Evolutionary conservation across 768 basidiomycete genomes (phyloP).

Genomic region (Artomyces pyxidatus): DNA sequence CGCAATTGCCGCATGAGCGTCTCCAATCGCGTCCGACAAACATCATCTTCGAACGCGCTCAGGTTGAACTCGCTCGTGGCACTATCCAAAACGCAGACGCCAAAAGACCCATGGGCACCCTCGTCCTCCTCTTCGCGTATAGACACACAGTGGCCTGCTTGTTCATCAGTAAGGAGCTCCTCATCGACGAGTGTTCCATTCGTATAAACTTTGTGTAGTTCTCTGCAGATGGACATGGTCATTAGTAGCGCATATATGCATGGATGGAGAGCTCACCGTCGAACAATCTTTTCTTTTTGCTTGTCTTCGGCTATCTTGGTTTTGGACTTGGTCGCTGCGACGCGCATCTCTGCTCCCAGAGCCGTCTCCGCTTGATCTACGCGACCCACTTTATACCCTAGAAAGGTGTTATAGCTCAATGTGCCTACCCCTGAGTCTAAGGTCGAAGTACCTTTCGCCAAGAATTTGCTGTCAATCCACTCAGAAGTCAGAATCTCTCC

Average conservation of each 20-base stretch:
- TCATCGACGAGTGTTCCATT: conserved; percentile 93
- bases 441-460: conserved; percentile 55
- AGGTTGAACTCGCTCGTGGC: conserved; percentile 94
- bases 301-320: conserved; percentile 40
- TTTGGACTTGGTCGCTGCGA: conserved; percentile 60
- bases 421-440: neutral
- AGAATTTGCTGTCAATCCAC: conserved; percentile 54
- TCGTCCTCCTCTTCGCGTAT: conserved; percentile 53
- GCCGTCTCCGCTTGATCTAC: conserved; percentile 98
- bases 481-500: conserved; percentile 2
- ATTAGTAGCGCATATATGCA: neutral
- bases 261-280: conserved; percentile 38
- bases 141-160: conserved; percentile 91
- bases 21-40: conserved; percentile 87
- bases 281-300: conserved; percentile 80
- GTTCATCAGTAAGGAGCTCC: conserved; percentile 81
- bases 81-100: conserved; percentile 87
- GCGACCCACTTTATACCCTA: conserved; percentile 89
- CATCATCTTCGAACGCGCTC: conserved; percentile 84
- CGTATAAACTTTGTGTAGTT: conserved; percentile 93
- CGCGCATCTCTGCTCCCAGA: conserved; percentile 92
- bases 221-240: conserved; percentile 34
- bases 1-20: conserved; percentile 87
- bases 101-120: conserved; percentile 52
- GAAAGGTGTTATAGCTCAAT: neutral